These are phyloP conservation scores for Hymenoscyphus infarciens DNA, from an alignment of 2,329 filamentous ascomycete genomes.

Conservation along the genomic window DNA sequence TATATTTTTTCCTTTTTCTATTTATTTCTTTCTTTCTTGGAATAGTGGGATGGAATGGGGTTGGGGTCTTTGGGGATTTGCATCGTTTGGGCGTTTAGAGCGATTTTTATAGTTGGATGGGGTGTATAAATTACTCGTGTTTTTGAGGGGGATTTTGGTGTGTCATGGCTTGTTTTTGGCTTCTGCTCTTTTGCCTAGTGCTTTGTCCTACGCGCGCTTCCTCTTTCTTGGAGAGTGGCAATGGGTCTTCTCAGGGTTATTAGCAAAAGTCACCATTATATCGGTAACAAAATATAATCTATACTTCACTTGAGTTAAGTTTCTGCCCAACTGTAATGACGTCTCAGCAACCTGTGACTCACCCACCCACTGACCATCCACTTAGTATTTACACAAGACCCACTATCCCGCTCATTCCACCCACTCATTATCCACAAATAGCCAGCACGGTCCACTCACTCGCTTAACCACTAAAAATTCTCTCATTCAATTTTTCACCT, in stretches of 20 bases:
- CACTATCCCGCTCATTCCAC: not conserved
- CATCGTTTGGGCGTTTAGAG: slow-evolving; percentile 1
- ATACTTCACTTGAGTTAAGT: not conserved
- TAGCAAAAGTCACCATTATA: not conserved
- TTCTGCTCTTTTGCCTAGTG: not conserved
- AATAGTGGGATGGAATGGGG: not conserved
- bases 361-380: not conserved
- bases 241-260: not conserved
- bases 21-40: slow-evolving; percentile 13
- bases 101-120: not conserved
- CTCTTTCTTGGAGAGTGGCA: not conserved
- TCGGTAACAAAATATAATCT: not conserved
- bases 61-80: not conserved
- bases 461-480: not conserved
- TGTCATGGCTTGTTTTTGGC: not conserved
- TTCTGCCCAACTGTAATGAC: not conserved
- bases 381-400: not conserved
- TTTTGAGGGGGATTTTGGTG: not conserved
- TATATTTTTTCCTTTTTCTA: slow-evolving; percentile 14
- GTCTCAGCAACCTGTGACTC: not conserved
- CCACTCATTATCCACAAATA: not conserved
- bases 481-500: not conserved
- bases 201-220: too few relatives aligned
- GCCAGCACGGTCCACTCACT: not conserved
- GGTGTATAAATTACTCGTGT: not conserved